These are phyloP conservation scores for Moelleriella libera DNA, from an alignment of 2,329 filamentous ascomycete genomes.

Conservation along the genomic window DNA sequence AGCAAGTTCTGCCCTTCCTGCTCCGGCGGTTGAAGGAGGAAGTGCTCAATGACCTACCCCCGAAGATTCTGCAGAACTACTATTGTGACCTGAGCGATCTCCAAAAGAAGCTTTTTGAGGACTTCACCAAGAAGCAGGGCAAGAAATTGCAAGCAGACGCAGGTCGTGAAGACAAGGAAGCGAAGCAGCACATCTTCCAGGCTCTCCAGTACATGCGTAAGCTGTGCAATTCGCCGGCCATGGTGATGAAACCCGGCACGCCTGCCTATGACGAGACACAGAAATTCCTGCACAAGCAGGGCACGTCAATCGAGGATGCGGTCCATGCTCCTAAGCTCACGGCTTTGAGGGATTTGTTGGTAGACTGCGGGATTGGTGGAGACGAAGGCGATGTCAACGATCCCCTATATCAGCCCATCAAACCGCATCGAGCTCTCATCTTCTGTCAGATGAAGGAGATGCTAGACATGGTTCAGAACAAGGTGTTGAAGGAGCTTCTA, in stretches of 20 bases:
- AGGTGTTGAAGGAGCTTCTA: conserved; percentile 80
- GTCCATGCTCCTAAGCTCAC: conserved; percentile 84
- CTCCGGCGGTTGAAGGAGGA: conserved; percentile 94
- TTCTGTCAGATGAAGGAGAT: conserved; percentile 99
- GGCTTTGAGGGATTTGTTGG: conserved; percentile 78
- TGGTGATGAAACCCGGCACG: conserved; percentile 91
- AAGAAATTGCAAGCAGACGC: conserved; percentile 78
- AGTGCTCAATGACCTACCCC: conserved; percentile 86
- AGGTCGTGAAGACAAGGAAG: conserved; percentile 72
- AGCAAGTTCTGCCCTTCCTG: conserved; percentile 93
- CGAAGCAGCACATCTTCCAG: conserved; percentile 98
- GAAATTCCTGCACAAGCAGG: conserved; percentile 61
- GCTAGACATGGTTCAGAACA: conserved; percentile 96
- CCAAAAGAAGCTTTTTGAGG: conserved; percentile 89
- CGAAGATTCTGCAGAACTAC: conserved; percentile 98
- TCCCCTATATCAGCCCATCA: conserved; percentile 66
- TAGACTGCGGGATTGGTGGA: conserved; percentile 94
- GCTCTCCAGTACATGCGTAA: conserved; percentile 99
- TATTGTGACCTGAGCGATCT: conserved; percentile 96
- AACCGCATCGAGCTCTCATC: conserved; percentile 86
- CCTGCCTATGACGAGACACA: conserved; percentile 83
- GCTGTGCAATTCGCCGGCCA: conserved; percentile 89
- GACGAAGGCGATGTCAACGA: conserved; percentile 48
- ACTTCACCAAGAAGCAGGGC: conserved; percentile 88
- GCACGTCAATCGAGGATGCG: conserved; percentile 71